A percentile compares a stretch with the other conserved stretches of the same genome.
Conservation (phyloP, 2,329 filamentous ascomycete species). For the Sclerotinia trifoliorum region DNA sequence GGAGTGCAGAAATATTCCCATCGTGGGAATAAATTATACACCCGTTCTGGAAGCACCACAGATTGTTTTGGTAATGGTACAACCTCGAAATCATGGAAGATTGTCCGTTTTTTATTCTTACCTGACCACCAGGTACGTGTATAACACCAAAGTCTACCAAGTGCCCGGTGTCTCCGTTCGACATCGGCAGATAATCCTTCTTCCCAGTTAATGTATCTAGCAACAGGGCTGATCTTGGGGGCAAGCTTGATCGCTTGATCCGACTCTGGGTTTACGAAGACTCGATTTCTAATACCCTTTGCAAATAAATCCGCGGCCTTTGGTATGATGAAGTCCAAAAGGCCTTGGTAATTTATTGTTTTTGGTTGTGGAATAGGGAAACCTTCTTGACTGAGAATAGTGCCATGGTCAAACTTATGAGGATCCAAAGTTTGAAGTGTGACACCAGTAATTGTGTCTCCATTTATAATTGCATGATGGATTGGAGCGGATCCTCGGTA, state of each 20-base stretch:
- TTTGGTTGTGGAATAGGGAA: slow-evolving; percentile 50
- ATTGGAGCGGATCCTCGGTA: slow-evolving; percentile 84
- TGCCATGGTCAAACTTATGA: slow-evolving; percentile 73
- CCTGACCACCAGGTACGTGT: slow-evolving; percentile 30
- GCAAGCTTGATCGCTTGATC: slow-evolving; percentile 52
- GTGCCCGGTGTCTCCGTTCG: slow-evolving; percentile 53
- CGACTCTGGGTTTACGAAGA: slow-evolving; percentile 62
- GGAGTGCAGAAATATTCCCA: slow-evolving; percentile 21
- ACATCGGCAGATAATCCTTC: slow-evolving; percentile 56
- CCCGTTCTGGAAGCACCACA: slow-evolving; percentile 1
- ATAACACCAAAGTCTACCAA: slow-evolving; percentile 65
- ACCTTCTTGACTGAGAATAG: slow-evolving; percentile 70
- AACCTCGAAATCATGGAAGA: slow-evolving; percentile 33
- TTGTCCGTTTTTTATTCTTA: slow-evolving; percentile 30
- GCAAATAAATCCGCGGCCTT: slow-evolving; percentile 72
- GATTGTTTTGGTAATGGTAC: slow-evolving; percentile 18
- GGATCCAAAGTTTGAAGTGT: slow-evolving; percentile 84
- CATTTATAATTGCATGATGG: slow-evolving; percentile 73
- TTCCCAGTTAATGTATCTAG: slow-evolving; percentile 62
- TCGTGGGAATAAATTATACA: background rate
- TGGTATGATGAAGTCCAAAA: slow-evolving; percentile 57
- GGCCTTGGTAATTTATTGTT: slow-evolving; percentile 47
- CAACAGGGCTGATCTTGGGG: slow-evolving; percentile 67
- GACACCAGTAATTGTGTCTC: slow-evolving; percentile 64
- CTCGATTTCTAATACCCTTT: slow-evolving; percentile 56